Percentiles rank a stretch among this genome's conserved stretches.
Conservation (phyloP, 2,329 filamentous ascomycete species). For the Lasiodiplodia theobromae region DNA sequence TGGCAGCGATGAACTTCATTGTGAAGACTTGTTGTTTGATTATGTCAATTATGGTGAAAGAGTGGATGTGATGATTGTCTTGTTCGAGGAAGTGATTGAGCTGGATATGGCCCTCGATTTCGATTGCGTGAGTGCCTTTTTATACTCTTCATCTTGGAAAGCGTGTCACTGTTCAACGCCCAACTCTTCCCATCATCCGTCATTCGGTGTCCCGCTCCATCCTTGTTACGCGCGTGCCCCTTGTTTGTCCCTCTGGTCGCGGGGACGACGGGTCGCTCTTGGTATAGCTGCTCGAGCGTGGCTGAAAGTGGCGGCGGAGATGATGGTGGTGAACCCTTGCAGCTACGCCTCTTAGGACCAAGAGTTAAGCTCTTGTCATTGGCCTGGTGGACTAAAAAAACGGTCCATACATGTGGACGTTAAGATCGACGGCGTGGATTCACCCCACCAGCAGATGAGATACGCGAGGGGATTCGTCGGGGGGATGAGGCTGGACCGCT, state of each 20-base stretch:
- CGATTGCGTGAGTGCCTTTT: conserved; percentile 3
- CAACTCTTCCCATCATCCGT: background rate
- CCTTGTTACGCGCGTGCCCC: background rate
- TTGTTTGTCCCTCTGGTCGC: background rate
- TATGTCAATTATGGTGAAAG: background rate
- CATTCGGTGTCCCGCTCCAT: conserved; percentile 3
- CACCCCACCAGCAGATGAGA: conserved; percentile 2
- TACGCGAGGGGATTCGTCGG: conserved; percentile 15
- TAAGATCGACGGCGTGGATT: background rate
- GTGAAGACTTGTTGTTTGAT: background rate
- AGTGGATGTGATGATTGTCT: background rate
- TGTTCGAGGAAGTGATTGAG: background rate
- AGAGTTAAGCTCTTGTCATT: background rate
- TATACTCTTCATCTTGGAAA: conserved; percentile 1
- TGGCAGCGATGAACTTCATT: conserved; percentile 32
- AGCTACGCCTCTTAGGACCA: background rate
- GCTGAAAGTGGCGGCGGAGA: conserved; percentile 14
- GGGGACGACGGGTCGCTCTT: background rate
- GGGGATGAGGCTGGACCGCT: conserved; percentile 1
- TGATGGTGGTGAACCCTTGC: conserved; percentile 19
- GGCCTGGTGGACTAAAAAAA: background rate
- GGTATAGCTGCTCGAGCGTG: background rate
- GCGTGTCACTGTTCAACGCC: background rate
- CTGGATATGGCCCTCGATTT: background rate
- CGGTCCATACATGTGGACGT: background rate